Conservation (phyloP, 164 flowering plant species). For the Aristolochia californica region DNA sequence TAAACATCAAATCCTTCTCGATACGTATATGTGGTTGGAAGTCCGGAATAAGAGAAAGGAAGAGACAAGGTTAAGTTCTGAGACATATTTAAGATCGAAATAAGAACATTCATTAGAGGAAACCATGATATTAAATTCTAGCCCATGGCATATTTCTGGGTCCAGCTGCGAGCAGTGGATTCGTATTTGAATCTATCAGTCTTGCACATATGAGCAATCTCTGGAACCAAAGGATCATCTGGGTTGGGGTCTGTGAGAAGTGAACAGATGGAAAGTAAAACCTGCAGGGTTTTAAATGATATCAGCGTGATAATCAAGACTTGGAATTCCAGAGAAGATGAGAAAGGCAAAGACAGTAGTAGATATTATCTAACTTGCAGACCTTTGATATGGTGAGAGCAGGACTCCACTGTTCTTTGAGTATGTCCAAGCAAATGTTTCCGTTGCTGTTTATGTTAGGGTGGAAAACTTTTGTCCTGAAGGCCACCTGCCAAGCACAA, state of each 20-base stretch:
- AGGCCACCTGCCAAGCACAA: conserved; percentile 12
- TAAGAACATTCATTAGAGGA: too few species aligned
- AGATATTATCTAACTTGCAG: background rate
- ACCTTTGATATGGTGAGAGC: conserved; percentile 23
- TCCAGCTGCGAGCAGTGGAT: conserved; percentile 48
- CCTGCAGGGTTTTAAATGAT: conserved; percentile 7
- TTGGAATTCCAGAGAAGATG: background rate
- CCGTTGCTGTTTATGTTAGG: conserved; percentile 22
- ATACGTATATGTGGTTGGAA: too few species aligned
- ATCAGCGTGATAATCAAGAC: background rate
- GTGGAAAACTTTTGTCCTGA: conserved; percentile 21
- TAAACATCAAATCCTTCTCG: too few species aligned
- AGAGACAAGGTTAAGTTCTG: too few species aligned
- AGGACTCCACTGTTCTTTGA: conserved; percentile 22
- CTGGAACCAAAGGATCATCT: conserved; percentile 19
- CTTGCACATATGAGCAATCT: conserved; percentile 22
- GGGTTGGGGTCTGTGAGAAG: conserved; percentile 20
- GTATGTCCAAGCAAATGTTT: conserved; percentile 19
- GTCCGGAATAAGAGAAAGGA: too few species aligned
- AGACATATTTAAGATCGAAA: too few species aligned
- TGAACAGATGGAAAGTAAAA: conserved; percentile 16
- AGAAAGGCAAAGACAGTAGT: background rate
- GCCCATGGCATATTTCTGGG: conserved; percentile 54
- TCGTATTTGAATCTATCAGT: conserved; percentile 17
- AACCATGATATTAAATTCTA: conserved; percentile 7